Evolutionary conservation across 345 rosid genomes (phyloP).

Genomic region (Boechera divaricarpa): DNA sequence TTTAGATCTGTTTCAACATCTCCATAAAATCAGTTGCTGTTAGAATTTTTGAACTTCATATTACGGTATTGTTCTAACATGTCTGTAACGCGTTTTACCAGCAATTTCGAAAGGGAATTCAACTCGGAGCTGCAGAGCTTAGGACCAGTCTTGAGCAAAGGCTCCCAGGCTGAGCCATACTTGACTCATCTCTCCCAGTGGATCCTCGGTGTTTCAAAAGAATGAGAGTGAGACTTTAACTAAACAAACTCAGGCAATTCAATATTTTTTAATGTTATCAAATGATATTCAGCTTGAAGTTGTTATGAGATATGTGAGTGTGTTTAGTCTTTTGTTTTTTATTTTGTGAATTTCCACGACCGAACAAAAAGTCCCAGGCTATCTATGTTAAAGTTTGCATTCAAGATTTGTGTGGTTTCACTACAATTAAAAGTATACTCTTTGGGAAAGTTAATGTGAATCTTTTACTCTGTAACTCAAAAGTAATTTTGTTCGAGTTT

Average conservation of each 20-base stretch:
- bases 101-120: conserved; percentile 87
- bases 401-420: conserved; percentile 12
- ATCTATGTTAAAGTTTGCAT: conserved; percentile 3
- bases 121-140: conserved; percentile 85
- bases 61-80: conserved; percentile 17
- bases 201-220: conserved; percentile 79
- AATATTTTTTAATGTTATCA: not conserved
- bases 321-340: conserved; percentile 11
- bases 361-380: not conserved
- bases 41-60: not conserved
- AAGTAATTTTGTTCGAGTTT: conserved; percentile 11
- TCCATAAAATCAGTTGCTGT: conserved; percentile 5
- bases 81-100: conserved; percentile 41
- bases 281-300: conserved; percentile 25
- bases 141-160: conserved; percentile 78
- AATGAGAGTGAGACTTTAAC: conserved; percentile 35
- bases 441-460: not conserved
- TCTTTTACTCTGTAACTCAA: not conserved
- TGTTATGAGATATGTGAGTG: conserved; percentile 19
- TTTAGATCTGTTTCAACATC: conserved; percentile 12
- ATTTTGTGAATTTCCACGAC: conserved; percentile 38
- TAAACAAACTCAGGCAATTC: conserved; percentile 14
- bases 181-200: conserved; percentile 95
- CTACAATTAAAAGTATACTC: not conserved
- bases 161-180: conserved; percentile 92